Evolutionary conservation across 2,329 filamentous ascomycete genomes (phyloP).

Genomic region (Aaosphaeria pasadenensis): DNA sequence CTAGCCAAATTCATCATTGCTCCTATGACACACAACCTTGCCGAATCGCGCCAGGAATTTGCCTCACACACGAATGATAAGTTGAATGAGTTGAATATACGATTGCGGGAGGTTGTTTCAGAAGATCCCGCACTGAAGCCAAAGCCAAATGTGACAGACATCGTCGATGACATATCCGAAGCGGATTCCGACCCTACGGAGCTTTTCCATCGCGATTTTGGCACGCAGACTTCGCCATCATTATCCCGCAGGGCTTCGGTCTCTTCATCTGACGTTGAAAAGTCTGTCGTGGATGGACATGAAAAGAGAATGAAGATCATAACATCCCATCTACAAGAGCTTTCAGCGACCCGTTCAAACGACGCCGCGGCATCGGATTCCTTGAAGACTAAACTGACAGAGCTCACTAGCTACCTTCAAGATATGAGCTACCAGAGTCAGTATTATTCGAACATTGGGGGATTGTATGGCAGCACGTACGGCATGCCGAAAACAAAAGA

Average conservation of each 20-base stretch:
- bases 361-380: slow-evolving; percentile 50
- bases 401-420: slow-evolving; percentile 63
- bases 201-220: slow-evolving; percentile 77
- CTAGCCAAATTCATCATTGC: slow-evolving; percentile 66
- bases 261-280: slow-evolving; percentile 19
- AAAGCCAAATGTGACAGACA: slow-evolving; percentile 21
- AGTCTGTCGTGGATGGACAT: slow-evolving; percentile 35
- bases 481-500: slow-evolving; percentile 45
- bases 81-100: slow-evolving; percentile 55
- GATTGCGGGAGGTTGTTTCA: slow-evolving; percentile 59
- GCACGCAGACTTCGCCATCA: slow-evolving; percentile 68
- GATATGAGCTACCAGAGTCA: slow-evolving; percentile 39
- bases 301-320: slow-evolving; percentile 50
- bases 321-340: slow-evolving; percentile 49
- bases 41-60: slow-evolving; percentile 57
- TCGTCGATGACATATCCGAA: slow-evolving; percentile 44
- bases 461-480: slow-evolving; percentile 32
- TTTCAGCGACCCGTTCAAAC: slow-evolving; percentile 49
- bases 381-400: slow-evolving; percentile 48
- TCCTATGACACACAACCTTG: slow-evolving; percentile 57
- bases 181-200: slow-evolving; percentile 65
- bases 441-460: slow-evolving; percentile 41
- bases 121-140: slow-evolving; percentile 50
- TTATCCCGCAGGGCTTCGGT: slow-evolving; percentile 40
- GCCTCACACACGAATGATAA: slow-evolving; percentile 51